Percentiles rank a stretch among this genome's conserved stretches.
These are phyloP conservation scores for Berkeleyomyces basicola DNA, from an alignment of 2,329 filamentous ascomycete species.

Conservation along the genomic window DNA sequence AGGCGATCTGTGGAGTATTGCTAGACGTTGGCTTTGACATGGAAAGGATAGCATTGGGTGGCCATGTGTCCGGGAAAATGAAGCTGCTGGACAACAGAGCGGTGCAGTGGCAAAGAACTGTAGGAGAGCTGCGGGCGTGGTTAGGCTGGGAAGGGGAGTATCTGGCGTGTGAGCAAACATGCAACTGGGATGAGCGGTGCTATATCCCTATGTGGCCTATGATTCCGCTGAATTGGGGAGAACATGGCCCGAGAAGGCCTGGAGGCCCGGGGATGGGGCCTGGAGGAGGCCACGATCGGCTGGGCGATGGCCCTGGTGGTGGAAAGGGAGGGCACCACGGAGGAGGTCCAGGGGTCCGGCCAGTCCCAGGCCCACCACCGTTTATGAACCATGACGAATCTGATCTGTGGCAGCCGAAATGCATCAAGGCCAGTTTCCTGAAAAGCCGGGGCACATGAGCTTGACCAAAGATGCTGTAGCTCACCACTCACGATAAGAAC, in stretches of 20 bases:
- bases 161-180: slow-evolving; percentile 24
- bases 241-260: neutral
- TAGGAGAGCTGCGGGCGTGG: slow-evolving; percentile 31
- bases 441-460: neutral
- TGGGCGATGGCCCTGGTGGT: slow-evolving; percentile 1
- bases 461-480: neutral
- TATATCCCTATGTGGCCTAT: slow-evolving; percentile 36
- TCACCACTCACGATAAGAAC: neutral
- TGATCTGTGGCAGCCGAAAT: slow-evolving; percentile 19
- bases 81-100: neutral
- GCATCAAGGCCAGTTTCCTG: slow-evolving; percentile 15
- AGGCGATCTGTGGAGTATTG: slow-evolving; percentile 25
- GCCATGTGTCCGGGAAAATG: slow-evolving; percentile 12
- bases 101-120: slow-evolving; percentile 19
- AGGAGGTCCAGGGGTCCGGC: neutral
- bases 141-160: slow-evolving; percentile 33
- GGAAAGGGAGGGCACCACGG: neutral
- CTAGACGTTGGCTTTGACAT: slow-evolving; percentile 27
- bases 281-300: neutral
- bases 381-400: slow-evolving; percentile 9
- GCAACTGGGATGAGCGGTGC: slow-evolving; percentile 28
- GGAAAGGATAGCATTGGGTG: slow-evolving; percentile 24
- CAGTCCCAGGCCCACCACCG: neutral
- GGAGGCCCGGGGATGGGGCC: neutral
- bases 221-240: slow-evolving; percentile 12